Evolutionary conservation across 2,329 filamentous ascomycete genomes (phyloP), one percentile per base, ranked within the genome.

Genomic region (Alternaria brassicae): DNA sequence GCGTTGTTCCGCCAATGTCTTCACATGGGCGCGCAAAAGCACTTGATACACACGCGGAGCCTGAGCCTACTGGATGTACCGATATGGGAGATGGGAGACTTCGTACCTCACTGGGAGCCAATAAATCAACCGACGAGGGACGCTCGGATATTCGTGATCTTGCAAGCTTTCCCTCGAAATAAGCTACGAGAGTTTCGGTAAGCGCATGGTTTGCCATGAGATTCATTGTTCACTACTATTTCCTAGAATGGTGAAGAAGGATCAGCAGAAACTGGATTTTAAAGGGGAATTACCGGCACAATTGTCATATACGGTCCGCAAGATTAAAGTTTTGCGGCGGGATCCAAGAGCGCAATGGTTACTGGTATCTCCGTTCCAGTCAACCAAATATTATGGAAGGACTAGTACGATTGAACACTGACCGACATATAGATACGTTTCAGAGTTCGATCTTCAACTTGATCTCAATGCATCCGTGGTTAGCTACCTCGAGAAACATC

Each of bases 51-150:
- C 34, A 34, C 51, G 19, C 48, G 34, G 10, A 53, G 42, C 27
- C 34, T 65, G 21, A 56, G n/a, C 21, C 25, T 62, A n/a, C 50
- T 53, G 32, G 52, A 59, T 9, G 13, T 48, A 10, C 49, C 37
- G 6, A 2, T 6, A 15, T n/a, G 27, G 37, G 40, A 40, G 6
- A 12, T 23, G 10, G 37, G 19, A 23, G 3, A 2, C 12, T 4
- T 32, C 5, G 10, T 13, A 7, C 19, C 19, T 40, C 19, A 15
- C 19, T 19, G 0, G 19, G 0, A 23, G 3, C 37, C 37, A 13
- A 23, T 15, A 19, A 12, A 23, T 23, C 17, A 40, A 40, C 10
- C 12, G 1, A 13, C 6, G 4, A 59, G 34, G 27, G 27, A 59
- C 19, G 0, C 30, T 12, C 15, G 41, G 12, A n/a, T 56, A 9